These are phyloP conservation scores for Xylaria intraflava DNA, from an alignment of 495 filamentous ascomycete species.

Conservation along the genomic window DNA sequence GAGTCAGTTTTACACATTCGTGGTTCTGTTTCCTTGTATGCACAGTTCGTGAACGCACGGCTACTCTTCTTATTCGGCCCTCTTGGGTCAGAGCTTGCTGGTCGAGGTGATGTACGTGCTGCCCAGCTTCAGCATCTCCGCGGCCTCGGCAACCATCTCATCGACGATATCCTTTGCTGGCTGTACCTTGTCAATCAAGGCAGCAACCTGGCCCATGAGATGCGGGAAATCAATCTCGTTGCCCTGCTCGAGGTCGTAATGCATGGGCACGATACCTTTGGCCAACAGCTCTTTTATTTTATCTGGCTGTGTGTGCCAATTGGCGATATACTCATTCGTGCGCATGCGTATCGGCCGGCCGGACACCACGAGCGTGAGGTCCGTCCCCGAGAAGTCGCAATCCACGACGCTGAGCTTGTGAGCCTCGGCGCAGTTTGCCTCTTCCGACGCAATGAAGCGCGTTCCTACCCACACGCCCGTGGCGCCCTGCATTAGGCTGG, in stretches of 20 bases:
- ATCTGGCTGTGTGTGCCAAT: conserved; percentile 68
- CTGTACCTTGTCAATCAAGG: conserved; percentile 62
- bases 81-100: conserved; percentile 37
- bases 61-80: background rate
- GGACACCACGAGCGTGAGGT: conserved; percentile 69
- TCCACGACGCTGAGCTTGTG: conserved; percentile 78
- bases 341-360: conserved; percentile 74
- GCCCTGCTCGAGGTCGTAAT: conserved; percentile 69
- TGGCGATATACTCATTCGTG: conserved; percentile 72
- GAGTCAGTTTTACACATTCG: background rate
- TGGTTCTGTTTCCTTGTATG: background rate
- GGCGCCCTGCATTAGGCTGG: conserved; percentile 66
- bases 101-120: conserved; percentile 38
- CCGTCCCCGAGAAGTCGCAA: conserved; percentile 66
- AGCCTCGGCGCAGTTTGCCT: conserved; percentile 68
- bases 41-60: background rate
- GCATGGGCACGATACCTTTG: conserved; percentile 68
- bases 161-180: conserved; percentile 75
- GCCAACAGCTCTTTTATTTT: conserved; percentile 66
- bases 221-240: conserved; percentile 73
- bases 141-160: conserved; percentile 79
- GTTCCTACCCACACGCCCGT: conserved; percentile 79
- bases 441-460: conserved; percentile 69
- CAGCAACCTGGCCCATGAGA: conserved; percentile 92
- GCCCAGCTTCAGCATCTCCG: conserved; percentile 57